Evolutionary conservation across 148 eudicot genomes (phyloP).

Genomic region (Vaccinium vitisidaea): DNA sequence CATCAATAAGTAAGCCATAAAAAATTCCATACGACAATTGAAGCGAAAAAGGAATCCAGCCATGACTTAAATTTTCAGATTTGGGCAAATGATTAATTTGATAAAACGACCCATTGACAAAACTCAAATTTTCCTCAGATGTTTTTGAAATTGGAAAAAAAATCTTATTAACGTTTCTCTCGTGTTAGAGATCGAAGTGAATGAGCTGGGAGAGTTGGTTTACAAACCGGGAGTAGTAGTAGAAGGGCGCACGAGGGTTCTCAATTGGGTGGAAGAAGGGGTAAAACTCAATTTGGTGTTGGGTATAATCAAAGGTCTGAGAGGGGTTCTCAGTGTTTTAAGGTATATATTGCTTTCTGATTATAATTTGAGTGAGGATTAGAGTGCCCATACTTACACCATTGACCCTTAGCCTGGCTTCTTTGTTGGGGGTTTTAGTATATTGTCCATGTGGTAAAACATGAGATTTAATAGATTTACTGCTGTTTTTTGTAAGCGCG

Average conservation of each 20-base stretch:
- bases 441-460: not conserved
- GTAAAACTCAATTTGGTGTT: not conserved
- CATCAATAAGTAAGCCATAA: not conserved
- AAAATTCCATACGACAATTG: not conserved
- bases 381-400: not conserved
- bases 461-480: not conserved
- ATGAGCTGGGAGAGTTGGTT: not conserved
- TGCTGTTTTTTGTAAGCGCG: not conserved
- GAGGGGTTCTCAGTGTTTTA: not conserved
- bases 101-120: not conserved
- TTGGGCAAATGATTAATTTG: too few species aligned
- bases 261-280: not conserved
- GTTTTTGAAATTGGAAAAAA: not conserved
- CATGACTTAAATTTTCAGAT: not conserved
- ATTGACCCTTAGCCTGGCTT: not conserved
- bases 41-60: not conserved
- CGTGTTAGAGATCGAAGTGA: not conserved
- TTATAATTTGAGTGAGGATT: not conserved
- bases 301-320: not conserved
- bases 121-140: too few species aligned
- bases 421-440: not conserved
- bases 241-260: not conserved
- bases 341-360: not conserved
- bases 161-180: not conserved
- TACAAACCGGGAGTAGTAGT: not conserved